A percentile compares a stretch with the other conserved stretches of the same genome.
phyloP scores from a whole-genome alignment of 2,329 filamentous ascomycete species.

The Emmonsia crescens region DNA sequence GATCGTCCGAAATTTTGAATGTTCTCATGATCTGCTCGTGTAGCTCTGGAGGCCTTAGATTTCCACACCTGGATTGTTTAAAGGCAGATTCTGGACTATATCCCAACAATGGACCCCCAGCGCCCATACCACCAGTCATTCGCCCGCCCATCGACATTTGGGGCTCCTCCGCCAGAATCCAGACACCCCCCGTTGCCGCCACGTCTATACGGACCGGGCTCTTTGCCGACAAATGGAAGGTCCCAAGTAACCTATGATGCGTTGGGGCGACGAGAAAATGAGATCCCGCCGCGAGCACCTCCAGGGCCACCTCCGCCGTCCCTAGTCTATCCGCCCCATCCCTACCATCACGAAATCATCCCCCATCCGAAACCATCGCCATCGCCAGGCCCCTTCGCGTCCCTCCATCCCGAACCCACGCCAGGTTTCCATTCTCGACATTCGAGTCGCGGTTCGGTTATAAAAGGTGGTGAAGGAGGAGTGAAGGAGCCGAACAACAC shows the following conservation, averaged over 20 bases:
- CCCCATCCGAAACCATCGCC: constrained; percentile 10
- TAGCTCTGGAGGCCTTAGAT: background rate
- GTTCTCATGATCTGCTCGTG: background rate
- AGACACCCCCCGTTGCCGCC: constrained; percentile 17
- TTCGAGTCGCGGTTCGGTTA: constrained; percentile 15
- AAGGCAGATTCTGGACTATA: background rate
- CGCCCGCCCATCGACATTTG: constrained; percentile 23
- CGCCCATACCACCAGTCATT: constrained; percentile 21
- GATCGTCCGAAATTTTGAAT: background rate
- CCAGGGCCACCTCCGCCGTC: constrained; percentile 5
- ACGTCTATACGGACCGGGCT: constrained; percentile 14
- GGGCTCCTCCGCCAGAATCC: constrained; percentile 22
- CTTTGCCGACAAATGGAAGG: constrained; percentile 14
- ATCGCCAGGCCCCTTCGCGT: constrained; percentile 15
- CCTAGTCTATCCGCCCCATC: constrained; percentile 11
- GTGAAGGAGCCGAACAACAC: constrained; percentile 13
- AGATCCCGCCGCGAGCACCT: constrained; percentile 10
- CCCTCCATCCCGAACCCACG: constrained; percentile 14
- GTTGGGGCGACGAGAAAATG: constrained; percentile 14
- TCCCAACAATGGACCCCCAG: constrained; percentile 19
- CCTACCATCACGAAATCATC: constrained; percentile 13
- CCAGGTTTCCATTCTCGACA: constrained; percentile 16
- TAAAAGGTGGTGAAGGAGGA: constrained; percentile 14
- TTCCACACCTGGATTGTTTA: background rate
- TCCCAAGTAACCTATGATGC: constrained; percentile 16